Base-by-base conservation (phyloP, 208 protist species). In the Leptomonas pyrrhocoris region DNA sequence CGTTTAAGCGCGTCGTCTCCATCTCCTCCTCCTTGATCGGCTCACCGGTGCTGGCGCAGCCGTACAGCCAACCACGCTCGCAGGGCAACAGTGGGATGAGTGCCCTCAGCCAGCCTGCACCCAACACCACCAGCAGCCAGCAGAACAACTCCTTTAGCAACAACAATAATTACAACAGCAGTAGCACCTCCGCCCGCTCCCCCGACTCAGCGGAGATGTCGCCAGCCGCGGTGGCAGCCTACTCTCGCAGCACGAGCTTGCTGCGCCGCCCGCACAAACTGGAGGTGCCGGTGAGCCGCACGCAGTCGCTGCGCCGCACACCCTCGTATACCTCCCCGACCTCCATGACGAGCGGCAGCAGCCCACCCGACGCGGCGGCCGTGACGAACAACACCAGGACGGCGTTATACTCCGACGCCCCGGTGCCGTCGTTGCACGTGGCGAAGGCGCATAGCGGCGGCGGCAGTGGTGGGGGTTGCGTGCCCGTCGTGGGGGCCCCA, bases 191-290 rank as follows among this genome's bases (percentile, higher is more conserved):
- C 15, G 58, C 57, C 9, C 72, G 48, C 9, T 78, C 73, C 15
- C 65, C 57, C n/a, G 73, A 78, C 51, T 78, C 65, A 18, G 51
- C 65, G 0, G 73, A 78, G 40, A 67, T 73, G 73, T 78, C 57
- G 23, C 59, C 65, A 13, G 63, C 73, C 6, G 72, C 72, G 0
- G 49, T 48, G n/a, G 57, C 70, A n/a, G 62, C 69, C 42, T 69
- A 74, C 50, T 82, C 73, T 3, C 77, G 77, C 61, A 82, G 71
- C 56, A 51, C 61, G 5, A 82, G 77, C 34, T 57, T 82, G n/a
- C 68, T 82, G 12, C 77, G 77, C 16, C 77, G 77, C 25, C 77
- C 77, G 16, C 64, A 70, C 56, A 66, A 67, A 11, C 62, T 82
- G 12, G 72, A 74, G 31, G 77, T 82, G 13, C 55, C 70, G 6